Conservation (phyloP, 305 asterid genomes). For the Euphrasia arctica region DNA sequence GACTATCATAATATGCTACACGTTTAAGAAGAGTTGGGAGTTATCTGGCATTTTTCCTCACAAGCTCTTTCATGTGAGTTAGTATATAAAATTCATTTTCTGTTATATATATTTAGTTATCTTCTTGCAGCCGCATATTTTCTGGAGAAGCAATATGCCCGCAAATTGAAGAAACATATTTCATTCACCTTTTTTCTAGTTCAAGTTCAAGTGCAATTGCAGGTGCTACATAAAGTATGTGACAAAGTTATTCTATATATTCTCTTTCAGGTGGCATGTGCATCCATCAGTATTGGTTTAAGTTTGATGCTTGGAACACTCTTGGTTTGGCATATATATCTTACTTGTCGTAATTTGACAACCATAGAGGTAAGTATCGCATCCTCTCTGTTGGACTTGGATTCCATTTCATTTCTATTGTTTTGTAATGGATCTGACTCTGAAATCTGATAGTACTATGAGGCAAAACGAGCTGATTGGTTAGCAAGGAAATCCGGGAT, state of each 20-base stretch:
- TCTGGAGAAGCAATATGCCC: background rate
- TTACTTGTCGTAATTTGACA: constrained; percentile 71
- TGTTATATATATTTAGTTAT: background rate
- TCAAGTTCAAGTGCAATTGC: background rate
- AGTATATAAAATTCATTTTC: constrained; percentile 6
- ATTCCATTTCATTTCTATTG: constrained; percentile 17
- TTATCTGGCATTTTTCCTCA: constrained; percentile 29
- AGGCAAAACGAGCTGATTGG: constrained; percentile 83
- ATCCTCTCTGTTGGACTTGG: constrained; percentile 1
- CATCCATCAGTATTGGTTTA: constrained; percentile 42
- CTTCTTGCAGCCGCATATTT: background rate
- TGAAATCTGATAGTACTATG: constrained; percentile 52
- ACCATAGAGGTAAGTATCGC: constrained; percentile 72
- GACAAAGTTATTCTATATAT: constrained; percentile 8
- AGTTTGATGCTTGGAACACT: constrained; percentile 66
- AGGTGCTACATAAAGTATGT: constrained; percentile 21
- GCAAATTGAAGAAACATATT: background rate
- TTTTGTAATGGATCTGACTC: constrained; percentile 9
- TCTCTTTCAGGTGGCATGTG: constrained; percentile 51
- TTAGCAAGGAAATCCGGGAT: constrained; percentile 87
- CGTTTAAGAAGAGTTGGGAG: constrained; percentile 50
- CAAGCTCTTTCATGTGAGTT: constrained; percentile 66
- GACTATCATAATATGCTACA: constrained; percentile 45
- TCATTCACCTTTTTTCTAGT: no score
- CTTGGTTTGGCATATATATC: constrained; percentile 84